Evolutionary conservation across 768 basidiomycete genomes (phyloP).

Genomic region (Suillus plorans): DNA sequence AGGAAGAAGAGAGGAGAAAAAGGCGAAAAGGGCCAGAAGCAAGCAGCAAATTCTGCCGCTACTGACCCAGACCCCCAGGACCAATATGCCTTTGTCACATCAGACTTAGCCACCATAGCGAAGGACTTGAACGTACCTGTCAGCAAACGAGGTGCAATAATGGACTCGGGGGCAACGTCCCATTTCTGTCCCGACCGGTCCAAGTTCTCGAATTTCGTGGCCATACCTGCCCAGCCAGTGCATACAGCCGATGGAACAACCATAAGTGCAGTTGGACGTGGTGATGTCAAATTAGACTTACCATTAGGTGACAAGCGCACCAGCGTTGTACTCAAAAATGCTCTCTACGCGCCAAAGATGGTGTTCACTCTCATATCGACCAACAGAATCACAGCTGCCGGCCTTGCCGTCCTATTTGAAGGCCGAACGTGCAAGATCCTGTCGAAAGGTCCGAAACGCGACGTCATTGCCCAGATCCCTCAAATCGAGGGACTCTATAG

Average conservation of each 20-base stretch:
- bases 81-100: too few relatives aligned
- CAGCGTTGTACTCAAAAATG: background rate
- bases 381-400: too few relatives aligned
- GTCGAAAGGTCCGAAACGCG: fast-evolving
- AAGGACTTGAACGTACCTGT: background rate
- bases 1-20: too few relatives aligned
- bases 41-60: too few relatives aligned
- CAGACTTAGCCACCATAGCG: background rate
- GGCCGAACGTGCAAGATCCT: too few relatives aligned
- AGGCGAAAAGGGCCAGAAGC: too few relatives aligned
- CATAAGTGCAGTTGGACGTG: background rate
- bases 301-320: background rate
- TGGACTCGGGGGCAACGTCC: background rate
- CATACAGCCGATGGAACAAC: background rate
- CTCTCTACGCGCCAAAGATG: background rate
- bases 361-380: background rate
- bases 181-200: too few relatives aligned
- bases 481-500: background rate
- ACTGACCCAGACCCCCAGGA: too few relatives aligned
- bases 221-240: too few relatives aligned
- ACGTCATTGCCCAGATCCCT: background rate
- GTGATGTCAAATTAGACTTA: background rate
- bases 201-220: too few relatives aligned
- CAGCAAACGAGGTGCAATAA: background rate
- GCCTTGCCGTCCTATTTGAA: too few relatives aligned